Evolutionary conservation across 2,329 filamentous ascomycete species (phyloP), one percentile per base, ranked within the genome.

Genomic region (Rasamsonia emersonii): DNA sequence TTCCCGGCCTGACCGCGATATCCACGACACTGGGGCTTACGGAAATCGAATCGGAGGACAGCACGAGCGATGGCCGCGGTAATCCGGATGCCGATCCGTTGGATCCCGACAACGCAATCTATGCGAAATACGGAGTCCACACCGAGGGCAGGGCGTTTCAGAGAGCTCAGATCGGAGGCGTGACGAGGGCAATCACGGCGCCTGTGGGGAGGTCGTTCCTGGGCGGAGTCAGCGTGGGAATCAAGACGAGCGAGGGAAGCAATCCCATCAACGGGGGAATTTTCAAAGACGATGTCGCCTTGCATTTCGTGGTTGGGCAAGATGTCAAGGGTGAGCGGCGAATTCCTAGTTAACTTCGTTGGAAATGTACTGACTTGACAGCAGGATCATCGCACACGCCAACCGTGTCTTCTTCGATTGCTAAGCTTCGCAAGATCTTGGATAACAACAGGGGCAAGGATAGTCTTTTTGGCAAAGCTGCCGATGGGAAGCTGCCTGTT

Each of bases 11-110:
- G 39, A 77, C 73, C 3, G 73, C 71, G 2, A 73, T 80, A 18
- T 76, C 71, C 1, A 71, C 74, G 3, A 60, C 61, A 1, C 56
- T 83, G 0, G 79, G 79, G 1, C 64, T 83, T 5, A 71, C 71
- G 39, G 77, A 74, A 32, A 81, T 83, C 32, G 68, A 73, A 36
- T 64, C 65, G 4, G 79, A 82, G 30, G 39, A 43, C 1, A 51
- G 49, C 14, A 72, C 71, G 0, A 55, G 62, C 40, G 48, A 58
- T 5, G 57, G 59, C 27, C 72, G 68, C 0, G 70, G 73, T 40
- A 73, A 75, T 0, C 50, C 61, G 0, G 48, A 59, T 4, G 79
- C 80, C 44, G 74, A 70, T 27, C 67, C 75, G 8, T 29, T 43
- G 9, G 37, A 41, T 24, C 26, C 32, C 1, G 35, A 40, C 9